These are phyloP conservation scores for Trypanosoma cruzi DNA, from an alignment of 208 protist genomes.

Conservation along the genomic window DNA sequence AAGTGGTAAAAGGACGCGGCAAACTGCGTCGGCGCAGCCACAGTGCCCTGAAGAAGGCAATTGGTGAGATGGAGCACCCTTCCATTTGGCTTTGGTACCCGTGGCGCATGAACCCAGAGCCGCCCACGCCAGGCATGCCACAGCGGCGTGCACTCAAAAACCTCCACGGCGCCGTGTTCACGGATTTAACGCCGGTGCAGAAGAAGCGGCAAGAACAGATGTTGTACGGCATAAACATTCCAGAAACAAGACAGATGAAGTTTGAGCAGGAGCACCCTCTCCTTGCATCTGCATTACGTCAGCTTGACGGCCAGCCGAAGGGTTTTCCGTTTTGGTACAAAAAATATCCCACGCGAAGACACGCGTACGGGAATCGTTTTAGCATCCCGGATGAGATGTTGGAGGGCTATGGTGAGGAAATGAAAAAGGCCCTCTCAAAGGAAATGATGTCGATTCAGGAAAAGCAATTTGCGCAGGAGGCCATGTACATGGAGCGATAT, in stretches of 20 bases:
- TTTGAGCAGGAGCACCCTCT: slow-evolving; percentile 88
- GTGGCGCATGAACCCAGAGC: slow-evolving; percentile 92
- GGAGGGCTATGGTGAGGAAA: slow-evolving; percentile 80
- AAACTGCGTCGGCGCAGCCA: slow-evolving; percentile 79
- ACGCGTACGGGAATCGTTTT: slow-evolving; percentile 91
- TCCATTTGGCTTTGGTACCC: slow-evolving; percentile 94
- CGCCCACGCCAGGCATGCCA: slow-evolving; percentile 88
- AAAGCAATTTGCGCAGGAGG: slow-evolving; percentile 89
- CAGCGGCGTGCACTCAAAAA: slow-evolving; percentile 90
- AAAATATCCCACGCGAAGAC: slow-evolving; percentile 91
- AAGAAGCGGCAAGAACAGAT: slow-evolving; percentile 92
- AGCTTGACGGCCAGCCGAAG: slow-evolving; percentile 80
- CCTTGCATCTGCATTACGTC: slow-evolving; percentile 69
- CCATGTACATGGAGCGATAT: slow-evolving; percentile 93
- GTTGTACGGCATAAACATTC: slow-evolving; percentile 89
- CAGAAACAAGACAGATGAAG: slow-evolving; percentile 69
- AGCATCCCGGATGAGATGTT: slow-evolving; percentile 91
- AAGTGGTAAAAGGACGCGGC: slow-evolving; percentile 83
- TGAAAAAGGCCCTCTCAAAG: slow-evolving; percentile 77
- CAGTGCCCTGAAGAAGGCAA: slow-evolving; percentile 80
- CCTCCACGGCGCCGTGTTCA: slow-evolving; percentile 86
- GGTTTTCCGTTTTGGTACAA: slow-evolving; percentile 94
- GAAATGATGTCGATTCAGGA: slow-evolving; percentile 89
- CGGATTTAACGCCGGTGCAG: slow-evolving; percentile 78
- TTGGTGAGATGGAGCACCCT: slow-evolving; percentile 89